Base-by-base conservation (phyloP, 2,329 filamentous ascomycete genomes). In the Uncinocarpus reesii region DNA sequence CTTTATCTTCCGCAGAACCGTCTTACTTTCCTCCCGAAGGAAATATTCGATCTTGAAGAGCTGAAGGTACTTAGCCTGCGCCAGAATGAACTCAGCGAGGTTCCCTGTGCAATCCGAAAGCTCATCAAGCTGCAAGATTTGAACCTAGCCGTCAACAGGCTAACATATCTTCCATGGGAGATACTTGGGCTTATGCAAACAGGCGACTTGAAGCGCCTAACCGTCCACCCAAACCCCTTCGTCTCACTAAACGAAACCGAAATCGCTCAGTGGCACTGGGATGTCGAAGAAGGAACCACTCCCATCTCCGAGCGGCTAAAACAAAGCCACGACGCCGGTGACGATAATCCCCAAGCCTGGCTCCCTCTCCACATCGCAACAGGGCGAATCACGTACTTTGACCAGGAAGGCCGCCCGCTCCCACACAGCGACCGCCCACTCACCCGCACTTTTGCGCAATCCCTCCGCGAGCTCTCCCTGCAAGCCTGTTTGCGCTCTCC, bases 31-130 rank as follows among this genome's bases (percentile, higher is more conserved):
- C 52, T 73, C 5, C 61, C 65, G 1, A 58, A 57, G 7, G 68
- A 71, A 45, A 44, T 73, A 5, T 71, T 71, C 40, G 64, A 68
- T 6, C 57, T 73, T 7, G 56, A 53, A 18, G 61, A 62, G 31
- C 58, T 73, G 13, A 65, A 62, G 24, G 64, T 71, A 2, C 62
- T 73, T 7, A 72, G 69, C 54, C 52, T 73, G 40, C 68, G 71
- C 2, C 65, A 68, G 43, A 73, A 73, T 58, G 64, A 69, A 40
- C 58, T 73, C 4, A 61, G 57, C 0, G 61, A 65, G 20, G 61
- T 73, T 18, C 69, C 69, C 1, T 53, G 62, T 7, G 60, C 64
- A 0, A 71, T 73, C 29, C 56, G 64, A 40, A 65, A 61, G 42
- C 55, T 73, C 44, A 65, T 58, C 7, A 62, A 63, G 37, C 57